phyloP scores from a whole-genome alignment of 2,329 filamentous ascomycete genomes.

The Aspergillus thermomutatus region DNA sequence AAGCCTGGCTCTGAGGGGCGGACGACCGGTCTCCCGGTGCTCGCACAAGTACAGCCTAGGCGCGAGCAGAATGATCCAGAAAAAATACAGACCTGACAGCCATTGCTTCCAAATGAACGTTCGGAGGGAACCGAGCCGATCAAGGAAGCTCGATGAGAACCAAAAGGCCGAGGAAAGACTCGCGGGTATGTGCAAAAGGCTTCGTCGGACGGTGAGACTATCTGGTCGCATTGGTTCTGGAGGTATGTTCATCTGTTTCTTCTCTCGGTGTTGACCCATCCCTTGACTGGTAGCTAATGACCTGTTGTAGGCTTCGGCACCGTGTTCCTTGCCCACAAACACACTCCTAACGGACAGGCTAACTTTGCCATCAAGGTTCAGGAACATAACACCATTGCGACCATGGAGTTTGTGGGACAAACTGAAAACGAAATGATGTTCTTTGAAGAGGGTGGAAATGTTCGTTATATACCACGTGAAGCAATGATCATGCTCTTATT shows the following conservation, averaged over 20 bases:
- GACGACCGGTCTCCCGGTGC: conserved; percentile 12
- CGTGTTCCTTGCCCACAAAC: not conserved
- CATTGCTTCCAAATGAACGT: not conserved
- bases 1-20: conserved; percentile 3
- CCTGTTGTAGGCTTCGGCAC: not conserved
- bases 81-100: not conserved
- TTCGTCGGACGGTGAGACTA: not conserved
- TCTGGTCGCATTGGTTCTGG: not conserved
- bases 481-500: conserved; percentile 25
- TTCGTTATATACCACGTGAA: conserved; percentile 24
- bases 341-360: not conserved
- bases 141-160: not conserved
- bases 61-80: not conserved
- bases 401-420: not conserved
- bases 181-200: not conserved
- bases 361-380: not conserved
- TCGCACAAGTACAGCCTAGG: conserved; percentile 1
- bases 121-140: too few species aligned
- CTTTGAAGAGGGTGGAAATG: not conserved
- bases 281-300: not conserved
- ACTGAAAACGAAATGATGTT: not conserved
- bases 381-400: not conserved
- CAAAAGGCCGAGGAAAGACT: not conserved
- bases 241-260: not conserved
- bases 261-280: not conserved